A percentile compares a stretch with the other conserved stretches of the same genome.
Conservation (phyloP, 2,329 filamentous ascomycete genomes). For the Monosporascus sp. region DNA sequence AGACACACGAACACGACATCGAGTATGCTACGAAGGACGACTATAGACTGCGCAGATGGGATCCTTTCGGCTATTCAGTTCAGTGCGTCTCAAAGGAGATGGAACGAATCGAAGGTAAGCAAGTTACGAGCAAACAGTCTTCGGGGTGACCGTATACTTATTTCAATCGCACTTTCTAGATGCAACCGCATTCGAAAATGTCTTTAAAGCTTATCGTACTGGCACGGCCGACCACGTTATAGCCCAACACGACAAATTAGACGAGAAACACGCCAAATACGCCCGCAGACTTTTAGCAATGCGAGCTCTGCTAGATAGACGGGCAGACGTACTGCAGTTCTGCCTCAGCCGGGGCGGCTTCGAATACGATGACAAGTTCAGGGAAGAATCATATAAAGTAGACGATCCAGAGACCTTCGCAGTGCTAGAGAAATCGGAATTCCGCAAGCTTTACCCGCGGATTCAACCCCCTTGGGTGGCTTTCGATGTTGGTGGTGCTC, state of each 20-base stretch:
- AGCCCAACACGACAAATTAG: background rate
- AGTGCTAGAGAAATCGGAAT: background rate
- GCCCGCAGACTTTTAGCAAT: background rate
- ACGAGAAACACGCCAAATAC: background rate
- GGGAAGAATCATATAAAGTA: background rate
- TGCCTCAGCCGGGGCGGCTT: background rate
- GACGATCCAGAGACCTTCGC: background rate
- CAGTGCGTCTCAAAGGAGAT: background rate
- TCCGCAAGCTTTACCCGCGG: background rate
- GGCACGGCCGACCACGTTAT: background rate
- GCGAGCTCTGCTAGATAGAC: conserved; percentile 1
- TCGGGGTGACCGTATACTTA: background rate
- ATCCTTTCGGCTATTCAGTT: background rate
- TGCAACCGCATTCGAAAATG: background rate
- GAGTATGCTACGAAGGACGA: background rate
- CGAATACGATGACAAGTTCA: background rate
- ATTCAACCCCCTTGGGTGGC: background rate
- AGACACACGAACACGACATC: background rate
- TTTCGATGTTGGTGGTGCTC: background rate
- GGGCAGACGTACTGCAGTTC: background rate
- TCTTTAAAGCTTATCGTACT: background rate
- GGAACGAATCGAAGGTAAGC: background rate
- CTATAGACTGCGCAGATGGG: background rate
- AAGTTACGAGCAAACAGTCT: background rate
- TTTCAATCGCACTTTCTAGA: background rate